A percentile compares a stretch with the other conserved stretches of the same genome.
Evolutionary conservation across 192 early-diverging fungal genomes (phyloP).

Genomic region (Coemansia javaensis): DNA sequence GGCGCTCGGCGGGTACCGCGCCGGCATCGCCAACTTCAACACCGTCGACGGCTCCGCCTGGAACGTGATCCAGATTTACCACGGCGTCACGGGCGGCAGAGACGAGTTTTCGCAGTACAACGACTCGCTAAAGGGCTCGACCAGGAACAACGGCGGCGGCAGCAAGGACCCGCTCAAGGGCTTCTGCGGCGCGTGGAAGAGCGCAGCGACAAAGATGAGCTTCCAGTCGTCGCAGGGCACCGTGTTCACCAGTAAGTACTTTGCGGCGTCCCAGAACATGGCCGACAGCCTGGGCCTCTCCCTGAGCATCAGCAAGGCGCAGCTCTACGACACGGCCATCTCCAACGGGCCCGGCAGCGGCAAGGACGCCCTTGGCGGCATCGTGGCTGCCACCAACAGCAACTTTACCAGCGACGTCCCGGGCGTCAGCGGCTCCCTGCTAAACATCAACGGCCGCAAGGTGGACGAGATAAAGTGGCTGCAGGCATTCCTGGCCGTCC

Average conservation of each 20-base stretch:
- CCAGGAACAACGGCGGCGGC: background rate
- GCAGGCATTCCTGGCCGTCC: conserved; percentile 19
- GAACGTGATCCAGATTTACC: conserved; percentile 19
- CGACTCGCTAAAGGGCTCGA: conserved; percentile 10
- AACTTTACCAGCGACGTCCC: conserved; percentile 9
- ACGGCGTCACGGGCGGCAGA: conserved; percentile 9
- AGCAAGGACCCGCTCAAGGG: conserved; percentile 17
- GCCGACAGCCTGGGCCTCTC: conserved; percentile 30
- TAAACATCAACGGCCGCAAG: conserved; percentile 14
- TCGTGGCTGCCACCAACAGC: conserved; percentile 16
- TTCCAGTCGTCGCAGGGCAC: conserved; percentile 11
- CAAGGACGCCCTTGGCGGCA: conserved; percentile 11
- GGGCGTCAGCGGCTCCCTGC: conserved; percentile 8
- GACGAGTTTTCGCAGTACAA: conserved; percentile 41
- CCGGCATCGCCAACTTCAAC: conserved; percentile 53
- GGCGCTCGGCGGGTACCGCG: conserved; percentile 46
- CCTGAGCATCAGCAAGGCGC: conserved; percentile 26
- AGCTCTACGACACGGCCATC: conserved; percentile 52
- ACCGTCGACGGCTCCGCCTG: conserved; percentile 30
- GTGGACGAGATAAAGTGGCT: conserved; percentile 40
- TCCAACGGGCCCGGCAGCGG: conserved; percentile 27
- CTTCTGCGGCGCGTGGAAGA: conserved; percentile 41
- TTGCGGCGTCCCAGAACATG: conserved; percentile 1
- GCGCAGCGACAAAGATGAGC: background rate
- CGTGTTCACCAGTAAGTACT: conserved; percentile 8